Base-by-base conservation (phyloP, 768 basidiomycete species). In the Tubosaeta sp. region DNA sequence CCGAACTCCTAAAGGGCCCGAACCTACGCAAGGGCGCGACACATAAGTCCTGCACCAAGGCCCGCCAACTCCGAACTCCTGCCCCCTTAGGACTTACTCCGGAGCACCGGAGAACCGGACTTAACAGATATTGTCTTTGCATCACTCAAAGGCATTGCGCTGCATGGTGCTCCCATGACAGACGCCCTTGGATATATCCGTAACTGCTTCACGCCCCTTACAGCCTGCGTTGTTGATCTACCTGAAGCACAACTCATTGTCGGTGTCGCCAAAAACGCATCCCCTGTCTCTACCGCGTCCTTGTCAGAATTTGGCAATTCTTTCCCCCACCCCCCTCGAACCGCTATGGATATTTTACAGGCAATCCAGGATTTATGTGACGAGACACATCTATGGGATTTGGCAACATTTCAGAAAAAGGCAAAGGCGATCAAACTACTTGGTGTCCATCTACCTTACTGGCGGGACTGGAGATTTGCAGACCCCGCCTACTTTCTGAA, bases 71-170 rank as follows among this genome's bases (percentile, higher is more conserved):
- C n/a, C n/a, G n/a, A n/a, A n/a, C n/a, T n/a, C n/a, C n/a, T n/a
- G n/a, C n/a, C n/a, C n/a, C n/a, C n/a, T n/a, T n/a, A n/a, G n/a
- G n/a, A n/a, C n/a, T n/a, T n/a, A n/a, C n/a, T n/a, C n/a, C n/a
- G n/a, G n/a, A n/a, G n/a, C n/a, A n/a, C n/a, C n/a, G n/a, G n/a
- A n/a, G n/a, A n/a, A n/a, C n/a, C n/a, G n/a, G n/a, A n/a, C n/a
- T n/a, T n/a, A n/a, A n/a, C n/a, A n/a, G 67, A 73, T 35, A 59
- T 65, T 9, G 46, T 72, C 31, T 57, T 59, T 5, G 32, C 29
- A 3, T 60, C 60, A 1, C 51, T 71, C 25, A 72, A 71, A 39
- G 51, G 46, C 7, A 59, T 64, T 10, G 67, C 65, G 6, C 10
- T 41, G 32, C 38, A 59, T 13, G 68, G 70, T 3, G 45, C 53